phyloP scores from a whole-genome alignment of 208 protist genomes.

The Naegleria gruberi region DNA sequence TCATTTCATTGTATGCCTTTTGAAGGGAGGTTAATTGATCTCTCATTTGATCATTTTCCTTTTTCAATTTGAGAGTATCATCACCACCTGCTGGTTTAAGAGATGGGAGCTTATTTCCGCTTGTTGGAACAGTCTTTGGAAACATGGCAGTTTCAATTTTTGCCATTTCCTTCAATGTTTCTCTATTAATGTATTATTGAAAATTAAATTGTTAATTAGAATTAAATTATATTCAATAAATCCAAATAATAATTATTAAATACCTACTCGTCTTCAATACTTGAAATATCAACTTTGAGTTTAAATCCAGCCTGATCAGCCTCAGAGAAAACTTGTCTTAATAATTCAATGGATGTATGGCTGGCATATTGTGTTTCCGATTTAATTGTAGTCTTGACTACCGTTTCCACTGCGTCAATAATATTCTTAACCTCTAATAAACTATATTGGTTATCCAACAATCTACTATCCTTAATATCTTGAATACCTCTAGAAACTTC shows the following conservation, averaged over 20 bases:
- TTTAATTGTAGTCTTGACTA: neutral
- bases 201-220: too few species aligned
- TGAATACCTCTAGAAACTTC: neutral
- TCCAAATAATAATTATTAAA: neutral
- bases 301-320: neutral
- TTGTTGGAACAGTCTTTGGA: neutral
- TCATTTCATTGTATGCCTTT: neutral
- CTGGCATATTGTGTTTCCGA: neutral
- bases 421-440: neutral
- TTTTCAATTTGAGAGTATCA: slow-evolving; percentile 11
- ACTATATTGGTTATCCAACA: neutral
- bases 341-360: neutral
- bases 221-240: too few species aligned
- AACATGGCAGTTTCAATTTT: neutral
- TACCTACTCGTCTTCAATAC: slow-evolving; percentile 2
- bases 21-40: neutral
- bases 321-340: neutral
- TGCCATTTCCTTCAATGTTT: neutral
- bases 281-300: neutral
- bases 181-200: neutral
- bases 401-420: neutral
- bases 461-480: neutral
- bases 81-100: neutral
- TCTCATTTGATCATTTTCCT: slow-evolving; percentile 10
- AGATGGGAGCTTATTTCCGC: neutral